Conservation (phyloP, 192 early-diverging fungal genomes). For the Dissophora ornata region DNA sequence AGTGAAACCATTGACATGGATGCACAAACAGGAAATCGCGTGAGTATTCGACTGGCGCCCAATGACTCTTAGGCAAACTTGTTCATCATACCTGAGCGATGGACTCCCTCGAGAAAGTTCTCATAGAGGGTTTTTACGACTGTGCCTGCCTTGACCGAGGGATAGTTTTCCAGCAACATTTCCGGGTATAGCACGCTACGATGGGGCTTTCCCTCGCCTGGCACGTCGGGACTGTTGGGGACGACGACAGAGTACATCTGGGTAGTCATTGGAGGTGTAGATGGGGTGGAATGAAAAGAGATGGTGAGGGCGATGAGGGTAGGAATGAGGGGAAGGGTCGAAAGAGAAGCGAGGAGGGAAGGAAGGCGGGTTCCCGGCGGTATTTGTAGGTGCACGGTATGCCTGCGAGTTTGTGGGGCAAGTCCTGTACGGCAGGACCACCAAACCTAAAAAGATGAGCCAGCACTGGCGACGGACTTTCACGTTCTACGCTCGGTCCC, state of each 20-base stretch:
- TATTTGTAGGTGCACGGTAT: too few species aligned
- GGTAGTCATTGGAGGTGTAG: neutral
- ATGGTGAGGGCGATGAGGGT: neutral
- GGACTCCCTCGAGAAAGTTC: conserved; percentile 75
- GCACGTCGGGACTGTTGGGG: conserved; percentile 57
- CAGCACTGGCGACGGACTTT: too few species aligned
- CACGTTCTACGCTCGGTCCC: too few species aligned
- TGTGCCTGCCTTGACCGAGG: conserved; percentile 55
- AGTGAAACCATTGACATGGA: too few species aligned
- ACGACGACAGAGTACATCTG: conserved; percentile 58
- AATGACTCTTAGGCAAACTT: too few species aligned
- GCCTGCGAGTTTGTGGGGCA: too few species aligned
- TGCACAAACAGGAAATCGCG: too few species aligned
- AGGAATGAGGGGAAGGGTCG: neutral
- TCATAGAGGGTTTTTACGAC: conserved; percentile 77
- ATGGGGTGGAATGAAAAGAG: neutral
- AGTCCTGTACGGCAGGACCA: too few species aligned
- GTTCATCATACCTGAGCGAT: conserved; percentile 61
- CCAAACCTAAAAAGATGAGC: too few species aligned
- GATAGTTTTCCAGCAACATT: conserved; percentile 62
- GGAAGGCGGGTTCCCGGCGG: too few species aligned
- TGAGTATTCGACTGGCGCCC: too few species aligned
- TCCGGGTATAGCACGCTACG: conserved; percentile 62
- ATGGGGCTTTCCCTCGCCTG: conserved; percentile 67
- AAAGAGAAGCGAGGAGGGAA: too few species aligned